These are phyloP conservation scores for Saccharum officinarum DNA, from an alignment of 176 grass and related monocot species.

Conservation along the genomic window DNA sequence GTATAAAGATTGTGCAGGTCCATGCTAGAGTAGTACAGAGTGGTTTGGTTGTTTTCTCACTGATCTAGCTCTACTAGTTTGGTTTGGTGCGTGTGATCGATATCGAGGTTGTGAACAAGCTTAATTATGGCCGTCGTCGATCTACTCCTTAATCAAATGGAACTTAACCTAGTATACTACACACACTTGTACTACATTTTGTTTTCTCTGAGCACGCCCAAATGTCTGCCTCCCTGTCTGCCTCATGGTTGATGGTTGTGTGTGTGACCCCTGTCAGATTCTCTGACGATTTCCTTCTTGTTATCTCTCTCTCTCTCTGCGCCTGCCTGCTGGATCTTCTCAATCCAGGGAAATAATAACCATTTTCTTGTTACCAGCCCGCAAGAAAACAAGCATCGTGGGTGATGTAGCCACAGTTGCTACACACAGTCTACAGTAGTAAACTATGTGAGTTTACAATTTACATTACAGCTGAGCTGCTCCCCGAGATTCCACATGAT, in stretches of 20 bases:
- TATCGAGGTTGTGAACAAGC: not conserved
- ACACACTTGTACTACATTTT: not conserved
- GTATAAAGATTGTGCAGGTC: too few relatives aligned
- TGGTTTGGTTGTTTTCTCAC: not conserved
- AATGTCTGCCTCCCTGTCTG: conserved; percentile 12
- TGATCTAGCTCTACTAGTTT: not conserved
- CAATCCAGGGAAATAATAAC: not conserved
- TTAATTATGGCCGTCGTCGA: too few relatives aligned
- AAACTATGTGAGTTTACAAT: not conserved
- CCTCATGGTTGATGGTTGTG: not conserved
- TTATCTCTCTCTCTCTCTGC: not conserved
- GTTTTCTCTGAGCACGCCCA: not conserved
- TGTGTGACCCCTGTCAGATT: conserved; percentile 9
- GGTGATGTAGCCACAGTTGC: not conserved
- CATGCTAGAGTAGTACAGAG: not conserved
- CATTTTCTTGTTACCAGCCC: not conserved
- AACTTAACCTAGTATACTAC: not conserved
- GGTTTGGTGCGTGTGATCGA: not conserved
- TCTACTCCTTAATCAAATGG: not conserved
- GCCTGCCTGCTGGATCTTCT: not conserved
- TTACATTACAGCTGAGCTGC: not conserved
- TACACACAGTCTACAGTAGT: not conserved
- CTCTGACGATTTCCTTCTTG: not conserved
- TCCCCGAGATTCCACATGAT: not conserved
- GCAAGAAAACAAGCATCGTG: not conserved